These are phyloP conservation scores for Chrysosphaeria jannelii DNA, from an alignment of 2,329 filamentous ascomycete species.

Conservation along the genomic window DNA sequence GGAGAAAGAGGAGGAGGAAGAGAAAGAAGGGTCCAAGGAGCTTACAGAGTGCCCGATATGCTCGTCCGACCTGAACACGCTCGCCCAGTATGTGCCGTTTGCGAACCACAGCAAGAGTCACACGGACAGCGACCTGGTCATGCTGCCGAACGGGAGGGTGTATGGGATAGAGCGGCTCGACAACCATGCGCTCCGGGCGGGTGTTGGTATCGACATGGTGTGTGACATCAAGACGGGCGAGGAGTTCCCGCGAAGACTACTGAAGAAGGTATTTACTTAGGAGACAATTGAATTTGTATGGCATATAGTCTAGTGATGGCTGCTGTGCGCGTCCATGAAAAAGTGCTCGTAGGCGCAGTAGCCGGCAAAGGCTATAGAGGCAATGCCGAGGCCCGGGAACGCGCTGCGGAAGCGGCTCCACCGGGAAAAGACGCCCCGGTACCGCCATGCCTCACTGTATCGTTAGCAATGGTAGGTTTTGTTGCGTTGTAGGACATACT, in stretches of 20 bases:
- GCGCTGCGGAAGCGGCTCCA: conserved; percentile 65
- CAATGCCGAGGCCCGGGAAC: conserved; percentile 80
- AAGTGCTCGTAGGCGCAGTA: conserved; percentile 81
- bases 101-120: conserved; percentile 86
- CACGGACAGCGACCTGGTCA: conserved; percentile 60
- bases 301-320: too few species aligned
- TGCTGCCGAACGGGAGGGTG: conserved; percentile 64
- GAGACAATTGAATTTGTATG: too few species aligned
- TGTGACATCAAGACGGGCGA: conserved; percentile 55
- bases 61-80: conserved; percentile 74
- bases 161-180: conserved; percentile 50
- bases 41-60: conserved; percentile 56
- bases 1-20: too few species aligned
- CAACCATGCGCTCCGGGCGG: conserved; percentile 52
- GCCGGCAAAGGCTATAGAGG: conserved; percentile 61
- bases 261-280: conserved; percentile 57
- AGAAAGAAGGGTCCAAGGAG: too few species aligned
- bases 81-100: conserved; percentile 71
- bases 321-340: conserved; percentile 53
- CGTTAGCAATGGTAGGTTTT: background rate
- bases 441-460: conserved; percentile 74
- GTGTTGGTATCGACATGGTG: conserved; percentile 31
- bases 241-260: conserved; percentile 24
- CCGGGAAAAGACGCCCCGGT: conserved; percentile 62
- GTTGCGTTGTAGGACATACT: conserved; percentile 14